phyloP scores from a whole-genome alignment of 2,329 filamentous ascomycete genomes.

The Emergomyces orientalis region DNA sequence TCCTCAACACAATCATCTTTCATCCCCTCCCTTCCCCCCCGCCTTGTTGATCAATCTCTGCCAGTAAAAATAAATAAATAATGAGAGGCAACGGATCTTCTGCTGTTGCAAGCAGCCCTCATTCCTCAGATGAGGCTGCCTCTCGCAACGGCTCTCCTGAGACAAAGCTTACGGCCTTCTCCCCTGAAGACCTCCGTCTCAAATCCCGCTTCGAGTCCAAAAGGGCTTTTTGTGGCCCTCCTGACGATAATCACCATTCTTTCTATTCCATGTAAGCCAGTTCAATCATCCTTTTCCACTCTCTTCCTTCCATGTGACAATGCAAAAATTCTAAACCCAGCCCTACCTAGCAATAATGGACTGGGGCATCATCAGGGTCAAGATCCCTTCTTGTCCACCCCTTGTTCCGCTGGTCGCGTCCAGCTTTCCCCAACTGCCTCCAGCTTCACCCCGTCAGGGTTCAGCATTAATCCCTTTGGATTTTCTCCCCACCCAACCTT shows the following conservation, averaged over 20 bases:
- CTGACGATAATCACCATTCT: conserved; percentile 13
- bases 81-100: conserved; percentile 22
- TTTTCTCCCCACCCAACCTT: conserved; percentile 6
- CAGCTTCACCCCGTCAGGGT: conserved; percentile 47
- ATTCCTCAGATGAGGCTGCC: conserved; percentile 41
- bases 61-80: conserved; percentile 17
- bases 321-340: neutral
- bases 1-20: neutral
- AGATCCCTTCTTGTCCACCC: conserved; percentile 25
- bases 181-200: conserved; percentile 47
- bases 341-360: neutral
- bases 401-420: conserved; percentile 14
- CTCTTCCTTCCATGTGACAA: too few relatives aligned
- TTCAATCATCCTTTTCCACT: neutral
- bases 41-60: neutral
- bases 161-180: conserved; percentile 55
- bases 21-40: neutral
- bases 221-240: conserved; percentile 10
- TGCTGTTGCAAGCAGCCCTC: conserved; percentile 29
- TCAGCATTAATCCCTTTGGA: conserved; percentile 7
- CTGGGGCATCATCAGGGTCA: conserved; percentile 16
- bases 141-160: conserved; percentile 57
- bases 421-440: conserved; percentile 56
- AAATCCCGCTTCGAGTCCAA: conserved; percentile 25
- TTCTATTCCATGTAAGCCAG: conserved; percentile 20